A percentile compares a stretch with the other conserved stretches of the same genome.
Conservation (phyloP, 2,329 filamentous ascomycete genomes). For the Sarocladium kiliense region DNA sequence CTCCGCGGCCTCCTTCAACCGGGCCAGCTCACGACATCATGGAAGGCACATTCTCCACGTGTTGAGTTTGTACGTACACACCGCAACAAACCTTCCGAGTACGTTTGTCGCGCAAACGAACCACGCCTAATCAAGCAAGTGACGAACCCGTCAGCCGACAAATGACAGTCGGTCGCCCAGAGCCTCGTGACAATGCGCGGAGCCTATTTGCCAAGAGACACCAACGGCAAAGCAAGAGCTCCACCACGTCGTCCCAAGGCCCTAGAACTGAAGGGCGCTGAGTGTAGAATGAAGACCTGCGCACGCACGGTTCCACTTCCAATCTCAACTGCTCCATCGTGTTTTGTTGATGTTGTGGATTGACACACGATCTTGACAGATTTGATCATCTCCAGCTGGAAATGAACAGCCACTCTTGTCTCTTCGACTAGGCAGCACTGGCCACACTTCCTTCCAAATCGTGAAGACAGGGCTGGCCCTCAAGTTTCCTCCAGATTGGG, state of each 20-base stretch:
- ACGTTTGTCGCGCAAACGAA: neutral
- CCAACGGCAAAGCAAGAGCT: neutral
- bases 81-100: neutral
- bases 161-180: neutral
- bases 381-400: neutral
- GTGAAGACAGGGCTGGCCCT: neutral
- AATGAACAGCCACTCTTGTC: neutral
- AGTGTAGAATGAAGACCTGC: neutral
- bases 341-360: neutral
- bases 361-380: neutral
- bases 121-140: slow-evolving; percentile 6
- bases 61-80: neutral
- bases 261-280: neutral
- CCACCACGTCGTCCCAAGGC: neutral
- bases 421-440: neutral
- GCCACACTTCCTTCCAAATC: neutral
- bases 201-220: neutral
- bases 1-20: neutral
- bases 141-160: neutral
- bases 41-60: neutral
- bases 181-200: neutral
- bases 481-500: neutral
- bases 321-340: slow-evolving; percentile 4
- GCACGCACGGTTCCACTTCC: slow-evolving; percentile 3
- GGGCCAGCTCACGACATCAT: neutral